Evolutionary conservation across 2,329 filamentous ascomycete species (phyloP), one percentile per base, ranked within the genome.

Genomic region (Arachnomyces sp.): DNA sequence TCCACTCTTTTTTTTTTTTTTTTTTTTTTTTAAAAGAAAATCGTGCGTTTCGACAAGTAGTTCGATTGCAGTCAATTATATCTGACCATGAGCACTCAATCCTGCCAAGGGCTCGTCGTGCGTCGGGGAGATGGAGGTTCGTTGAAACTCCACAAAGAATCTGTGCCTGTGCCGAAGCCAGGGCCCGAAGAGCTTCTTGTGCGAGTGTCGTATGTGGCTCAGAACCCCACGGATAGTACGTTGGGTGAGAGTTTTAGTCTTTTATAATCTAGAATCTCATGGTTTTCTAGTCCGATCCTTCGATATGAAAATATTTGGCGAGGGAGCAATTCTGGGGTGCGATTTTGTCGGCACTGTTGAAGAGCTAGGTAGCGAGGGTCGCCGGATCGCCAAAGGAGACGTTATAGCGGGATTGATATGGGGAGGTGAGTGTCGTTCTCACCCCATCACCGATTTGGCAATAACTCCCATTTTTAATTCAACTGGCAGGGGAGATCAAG

Each of bases 291-390:
- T 63, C 3, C 51, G 58, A 49, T 49, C 52, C 3, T 56, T 66
- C 31, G 62, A 65, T 36, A 4, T 31, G 2, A 60, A 65, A 29
- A 54, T 54, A 2, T 68, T 68, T 30, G 63, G 60, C 3, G 55
- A 65, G 6, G 51, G 52, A 9, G 44, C 46, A 11, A 38, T 57
- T 0, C 42, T 56, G 0, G 59, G 58, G 2, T 61, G 53, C 36
- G 59, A 62, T 40, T 63, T 57, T 38, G 53, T 58, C 12, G 59
- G 59, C 28, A 45, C 52, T 18, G 54, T 62, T 25, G 50, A 54
- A 18, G 48, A 55, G 17, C 34, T 63, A 0, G 68, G 63, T 0
- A 39, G 44, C 12, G 40, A 44, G 3, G 61, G 62, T 1, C 57
- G 52, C 17, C 44, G 46, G 7, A 45, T 58, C 8, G 31, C 45